These are phyloP conservation scores for Nitzschia sp. DNA, from an alignment of 108 stramenopile species.

Conservation along the genomic window DNA sequence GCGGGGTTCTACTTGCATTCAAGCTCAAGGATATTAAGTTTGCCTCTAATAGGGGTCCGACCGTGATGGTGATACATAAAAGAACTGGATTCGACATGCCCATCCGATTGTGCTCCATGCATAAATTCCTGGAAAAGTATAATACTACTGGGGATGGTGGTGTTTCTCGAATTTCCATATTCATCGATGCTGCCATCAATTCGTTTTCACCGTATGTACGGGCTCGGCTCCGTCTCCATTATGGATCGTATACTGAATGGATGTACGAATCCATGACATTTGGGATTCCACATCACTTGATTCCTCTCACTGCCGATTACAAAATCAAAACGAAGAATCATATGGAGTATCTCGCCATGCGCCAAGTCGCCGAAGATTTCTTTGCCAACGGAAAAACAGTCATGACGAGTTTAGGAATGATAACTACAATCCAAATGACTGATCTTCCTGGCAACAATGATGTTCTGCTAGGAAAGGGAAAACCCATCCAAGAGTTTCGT, in stretches of 20 bases:
- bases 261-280: slow-evolving; percentile 17
- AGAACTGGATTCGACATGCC: neutral
- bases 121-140: slow-evolving; percentile 15
- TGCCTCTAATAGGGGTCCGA: neutral
- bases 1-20: neutral
- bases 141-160: neutral
- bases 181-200: slow-evolving; percentile 8
- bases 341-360: slow-evolving; percentile 15
- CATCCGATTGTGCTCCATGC: slow-evolving; percentile 9
- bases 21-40: slow-evolving; percentile 1
- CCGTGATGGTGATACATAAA: neutral
- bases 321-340: slow-evolving; percentile 23
- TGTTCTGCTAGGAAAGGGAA: slow-evolving; percentile 32
- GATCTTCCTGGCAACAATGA: slow-evolving; percentile 13
- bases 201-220: neutral
- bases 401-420: no score
- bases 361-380: neutral
- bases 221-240: slow-evolving; percentile 2
- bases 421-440: neutral
- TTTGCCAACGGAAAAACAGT: neutral
- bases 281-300: slow-evolving; percentile 23
- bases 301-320: slow-evolving; percentile 18
- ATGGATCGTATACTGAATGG: slow-evolving; percentile 28
- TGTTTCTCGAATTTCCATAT: neutral
- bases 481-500: slow-evolving; percentile 20